Conservation (phyloP, 2,329 filamentous ascomycete species). For the Pyricularia sp. region DNA sequence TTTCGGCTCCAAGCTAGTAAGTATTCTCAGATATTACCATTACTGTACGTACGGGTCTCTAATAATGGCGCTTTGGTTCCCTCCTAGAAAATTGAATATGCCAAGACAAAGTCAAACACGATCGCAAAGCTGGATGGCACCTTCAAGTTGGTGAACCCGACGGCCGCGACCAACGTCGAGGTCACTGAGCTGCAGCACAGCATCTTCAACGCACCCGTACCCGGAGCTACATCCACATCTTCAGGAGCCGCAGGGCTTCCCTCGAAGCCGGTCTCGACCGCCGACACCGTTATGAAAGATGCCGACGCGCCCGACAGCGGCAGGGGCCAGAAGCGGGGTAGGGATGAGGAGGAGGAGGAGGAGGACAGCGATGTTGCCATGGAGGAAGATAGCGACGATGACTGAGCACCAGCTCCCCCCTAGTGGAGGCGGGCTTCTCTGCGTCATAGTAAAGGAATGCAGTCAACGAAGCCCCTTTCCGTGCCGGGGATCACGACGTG, state of each 20-base stretch:
- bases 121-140: slow-evolving; percentile 87
- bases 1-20: slow-evolving; percentile 71
- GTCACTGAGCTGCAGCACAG: slow-evolving; percentile 66
- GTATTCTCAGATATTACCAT: slow-evolving; percentile 19
- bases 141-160: slow-evolving; percentile 54
- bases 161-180: slow-evolving; percentile 40
- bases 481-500: background rate
- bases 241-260: slow-evolving; percentile 25
- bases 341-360: slow-evolving; percentile 55
- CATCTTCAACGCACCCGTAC: slow-evolving; percentile 59
- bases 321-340: slow-evolving; percentile 55
- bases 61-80: background rate
- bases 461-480: background rate
- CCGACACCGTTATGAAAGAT: slow-evolving; percentile 30
- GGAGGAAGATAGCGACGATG: slow-evolving; percentile 61
- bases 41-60: background rate
- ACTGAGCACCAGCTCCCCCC: slow-evolving; percentile 22
- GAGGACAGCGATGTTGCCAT: slow-evolving; percentile 50
- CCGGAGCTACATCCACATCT: slow-evolving; percentile 32
- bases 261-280: slow-evolving; percentile 33
- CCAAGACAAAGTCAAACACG: slow-evolving; percentile 76
- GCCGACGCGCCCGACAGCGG: slow-evolving; percentile 24
- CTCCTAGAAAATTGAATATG: slow-evolving; percentile 73
- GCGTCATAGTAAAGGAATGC: background rate
- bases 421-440: background rate